Evolutionary conservation across 2,329 filamentous ascomycete species (phyloP).

Genomic region (Colletotrichum orchidophilum): DNA sequence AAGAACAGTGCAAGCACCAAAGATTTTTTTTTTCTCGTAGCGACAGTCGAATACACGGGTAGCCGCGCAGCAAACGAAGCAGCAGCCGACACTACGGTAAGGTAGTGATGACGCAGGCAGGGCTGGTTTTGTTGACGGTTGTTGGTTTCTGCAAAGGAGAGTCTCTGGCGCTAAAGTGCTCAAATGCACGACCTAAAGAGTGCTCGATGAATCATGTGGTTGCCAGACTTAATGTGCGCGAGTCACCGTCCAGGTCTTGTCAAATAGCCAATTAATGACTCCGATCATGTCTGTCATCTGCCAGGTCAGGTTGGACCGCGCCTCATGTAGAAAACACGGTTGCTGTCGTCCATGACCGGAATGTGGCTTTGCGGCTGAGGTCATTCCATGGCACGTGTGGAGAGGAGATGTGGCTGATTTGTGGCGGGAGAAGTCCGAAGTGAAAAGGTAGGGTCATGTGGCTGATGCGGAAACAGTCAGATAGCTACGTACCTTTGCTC

Average conservation of each 20-base stretch:
- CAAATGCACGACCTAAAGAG: background rate
- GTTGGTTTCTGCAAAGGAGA: constrained; percentile 7
- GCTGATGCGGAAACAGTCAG: background rate
- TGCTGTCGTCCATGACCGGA: background rate
- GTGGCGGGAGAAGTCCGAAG: background rate
- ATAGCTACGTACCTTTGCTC: too few species aligned
- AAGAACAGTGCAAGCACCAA: background rate
- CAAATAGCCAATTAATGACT: constrained; percentile 4
- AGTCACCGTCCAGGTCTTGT: background rate
- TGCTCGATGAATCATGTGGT: constrained; percentile 20
- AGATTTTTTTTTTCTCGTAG: background rate
- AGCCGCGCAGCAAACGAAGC: background rate
- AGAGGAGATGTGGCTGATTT: background rate
- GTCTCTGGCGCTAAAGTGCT: background rate
- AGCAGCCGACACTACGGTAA: background rate
- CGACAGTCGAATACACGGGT: background rate
- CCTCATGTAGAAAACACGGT: background rate
- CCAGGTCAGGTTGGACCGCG: constrained; percentile 6
- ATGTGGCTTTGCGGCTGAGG: background rate
- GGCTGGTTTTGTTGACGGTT: background rate
- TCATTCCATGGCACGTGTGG: constrained; percentile 6
- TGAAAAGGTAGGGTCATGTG: background rate
- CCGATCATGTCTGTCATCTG: background rate
- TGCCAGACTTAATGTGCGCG: background rate
- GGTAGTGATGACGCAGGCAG: constrained; percentile 12